Conservation (phyloP, 2,329 filamentous ascomycete species). For the Ophioceras dolichostomum region DNA sequence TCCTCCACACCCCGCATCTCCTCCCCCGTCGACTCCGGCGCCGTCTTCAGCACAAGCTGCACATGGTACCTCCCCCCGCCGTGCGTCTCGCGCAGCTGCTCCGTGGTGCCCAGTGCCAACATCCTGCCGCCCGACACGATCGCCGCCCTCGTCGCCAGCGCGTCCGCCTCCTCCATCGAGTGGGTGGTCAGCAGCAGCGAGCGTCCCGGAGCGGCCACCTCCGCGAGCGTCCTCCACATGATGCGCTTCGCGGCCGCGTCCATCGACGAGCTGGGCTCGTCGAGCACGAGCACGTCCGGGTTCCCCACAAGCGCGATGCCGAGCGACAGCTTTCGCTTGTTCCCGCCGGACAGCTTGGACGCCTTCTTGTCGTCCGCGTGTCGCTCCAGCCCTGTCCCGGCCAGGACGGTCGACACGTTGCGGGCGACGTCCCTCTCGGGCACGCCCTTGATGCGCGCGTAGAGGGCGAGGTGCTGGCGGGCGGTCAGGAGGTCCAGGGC, state of each 20-base stretch:
- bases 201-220: constrained; percentile 63
- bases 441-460: constrained; percentile 73
- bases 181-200: constrained; percentile 83
- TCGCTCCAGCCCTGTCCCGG: constrained; percentile 61
- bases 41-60: constrained; percentile 63
- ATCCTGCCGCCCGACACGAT: constrained; percentile 75
- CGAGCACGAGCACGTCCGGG: constrained; percentile 72
- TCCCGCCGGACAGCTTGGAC: constrained; percentile 71
- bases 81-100: constrained; percentile 59
- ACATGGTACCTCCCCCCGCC: constrained; percentile 72
- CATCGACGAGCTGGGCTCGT: constrained; percentile 81
- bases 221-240: constrained; percentile 79
- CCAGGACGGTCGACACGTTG: constrained; percentile 66
- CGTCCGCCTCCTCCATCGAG: constrained; percentile 90
- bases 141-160: constrained; percentile 68
- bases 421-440: constrained; percentile 51
- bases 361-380: constrained; percentile 66
- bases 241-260: constrained; percentile 83
- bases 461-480: constrained; percentile 74
- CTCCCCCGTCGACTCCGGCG: constrained; percentile 56
- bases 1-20: constrained; percentile 54
- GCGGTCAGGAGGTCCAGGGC: constrained; percentile 90
- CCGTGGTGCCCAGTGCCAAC: constrained; percentile 70
- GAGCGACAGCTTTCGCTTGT: constrained; percentile 79
- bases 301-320: constrained; percentile 91